Evolutionary conservation across 192 early-diverging fungal species (phyloP), one percentile per base, ranked within the genome.

Genomic region (Globomyces pollinis-pini): DNA sequence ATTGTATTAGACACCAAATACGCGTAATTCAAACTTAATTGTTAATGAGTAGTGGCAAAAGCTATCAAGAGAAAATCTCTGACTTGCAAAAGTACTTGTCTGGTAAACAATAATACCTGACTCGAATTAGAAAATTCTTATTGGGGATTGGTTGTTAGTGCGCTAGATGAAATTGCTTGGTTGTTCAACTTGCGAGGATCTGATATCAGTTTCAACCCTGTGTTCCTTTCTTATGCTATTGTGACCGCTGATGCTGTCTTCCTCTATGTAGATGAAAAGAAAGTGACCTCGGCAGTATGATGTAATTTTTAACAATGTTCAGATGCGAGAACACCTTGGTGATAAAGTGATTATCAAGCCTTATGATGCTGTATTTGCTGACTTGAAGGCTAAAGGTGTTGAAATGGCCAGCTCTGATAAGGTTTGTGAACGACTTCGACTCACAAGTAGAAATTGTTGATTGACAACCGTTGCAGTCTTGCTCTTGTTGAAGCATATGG

Each of bases 111-210:
- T n/a, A n/a, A n/a, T n/a, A n/a, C n/a, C n/a, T n/a, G n/a, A n/a
- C n/a, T n/a, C n/a, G n/a, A n/a, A n/a, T n/a, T n/a, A 36, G 79
- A 87, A 61, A 76, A 80, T 58, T 70, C 76, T 12, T 70, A 68
- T 5, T 81, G 78, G 57, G 96, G 89, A 24, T 78, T 90, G 42
- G 81, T 93, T 1, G 81, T 94, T 3, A 84, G 92, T 5, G 91
- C 86, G 6, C 75, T 99, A 51, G 96, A 96, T 68, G 96, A 98
- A 73, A 81, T 98, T 59, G 90, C 91, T 8, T 98, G 96, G 96
- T 76, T 98, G 30, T 91, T 92, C 71, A 98, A 98, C 66, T 71
- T 98, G 49, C 87, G 96, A 57, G 96, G 96, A n/a, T 84, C 85
- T 24, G 96, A 98, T 62, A 89, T 98, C 62, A 74, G 78, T 50